Evolutionary conservation across 2,329 filamentous ascomycete genomes (phyloP).

Genomic region (Exophiala sp.): DNA sequence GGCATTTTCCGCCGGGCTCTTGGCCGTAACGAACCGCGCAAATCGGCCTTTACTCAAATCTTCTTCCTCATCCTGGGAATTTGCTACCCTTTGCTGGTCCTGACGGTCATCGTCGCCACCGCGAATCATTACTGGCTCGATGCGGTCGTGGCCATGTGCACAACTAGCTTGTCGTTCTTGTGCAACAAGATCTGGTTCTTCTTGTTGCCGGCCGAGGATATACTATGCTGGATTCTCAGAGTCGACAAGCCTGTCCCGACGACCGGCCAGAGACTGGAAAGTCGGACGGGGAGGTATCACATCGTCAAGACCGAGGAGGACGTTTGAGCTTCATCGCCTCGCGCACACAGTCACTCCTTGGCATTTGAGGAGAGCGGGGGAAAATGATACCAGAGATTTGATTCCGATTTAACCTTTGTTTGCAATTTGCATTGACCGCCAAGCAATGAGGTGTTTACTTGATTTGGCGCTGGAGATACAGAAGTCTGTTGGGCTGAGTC

Average conservation of each 20-base stretch:
- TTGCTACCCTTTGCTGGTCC: constrained; percentile 46
- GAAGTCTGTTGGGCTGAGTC: too few species aligned
- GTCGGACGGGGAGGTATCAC: constrained; percentile 28
- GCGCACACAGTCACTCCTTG: too few species aligned
- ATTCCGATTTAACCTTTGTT: too few species aligned
- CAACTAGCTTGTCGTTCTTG: constrained; percentile 44
- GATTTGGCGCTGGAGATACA: too few species aligned
- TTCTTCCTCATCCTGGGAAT: constrained; percentile 44
- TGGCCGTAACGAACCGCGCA: constrained; percentile 39
- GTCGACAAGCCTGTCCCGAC: constrained; percentile 50
- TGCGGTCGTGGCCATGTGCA: constrained; percentile 46
- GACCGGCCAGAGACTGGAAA: constrained; percentile 43
- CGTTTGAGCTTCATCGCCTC: too few species aligned
- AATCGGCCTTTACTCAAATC: constrained; percentile 30
- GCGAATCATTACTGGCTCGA: constrained; percentile 57
- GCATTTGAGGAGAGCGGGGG: too few species aligned
- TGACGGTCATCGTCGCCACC: constrained; percentile 51
- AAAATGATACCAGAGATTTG: too few species aligned
- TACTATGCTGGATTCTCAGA: constrained; percentile 45
- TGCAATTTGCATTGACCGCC: too few species aligned
- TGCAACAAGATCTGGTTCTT: constrained; percentile 48
- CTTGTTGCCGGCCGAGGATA: constrained; percentile 48
- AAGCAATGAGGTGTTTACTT: too few species aligned
- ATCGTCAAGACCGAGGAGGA: constrained; percentile 21
- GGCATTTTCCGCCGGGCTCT: constrained; percentile 41